Percentiles rank a stretch among this genome's conserved stretches.
Evolutionary conservation across 371 early-diverging fungal species (phyloP).

Genomic region (Zopfochytrium polystomum): DNA sequence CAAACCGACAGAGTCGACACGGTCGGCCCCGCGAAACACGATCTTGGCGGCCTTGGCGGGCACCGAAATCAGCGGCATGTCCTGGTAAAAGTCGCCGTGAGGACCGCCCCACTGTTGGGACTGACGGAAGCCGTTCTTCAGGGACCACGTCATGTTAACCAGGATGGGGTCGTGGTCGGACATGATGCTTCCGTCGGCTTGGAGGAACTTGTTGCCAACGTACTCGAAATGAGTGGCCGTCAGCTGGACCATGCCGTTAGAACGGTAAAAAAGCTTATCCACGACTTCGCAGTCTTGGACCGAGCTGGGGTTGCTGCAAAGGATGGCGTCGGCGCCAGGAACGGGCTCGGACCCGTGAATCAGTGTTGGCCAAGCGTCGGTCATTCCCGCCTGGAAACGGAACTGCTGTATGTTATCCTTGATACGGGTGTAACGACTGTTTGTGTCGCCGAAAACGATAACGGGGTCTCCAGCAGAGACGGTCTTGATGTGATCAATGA

Average conservation of each 20-base stretch:
- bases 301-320: neutral
- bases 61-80: neutral
- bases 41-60: neutral
- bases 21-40: neutral
- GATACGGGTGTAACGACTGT: conserved; percentile 23
- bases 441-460: conserved; percentile 26
- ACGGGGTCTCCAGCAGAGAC: conserved; percentile 19
- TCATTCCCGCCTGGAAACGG: neutral
- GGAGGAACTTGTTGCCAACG: neutral
- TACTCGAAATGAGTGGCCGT: neutral
- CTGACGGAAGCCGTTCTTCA: neutral
- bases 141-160: neutral
- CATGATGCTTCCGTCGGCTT: neutral
- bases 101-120: neutral
- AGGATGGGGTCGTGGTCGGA: neutral
- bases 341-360: neutral
- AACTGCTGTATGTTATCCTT: conserved; percentile 13
- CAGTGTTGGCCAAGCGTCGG: conserved; percentile 21
- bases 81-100: neutral
- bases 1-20: neutral
- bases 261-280: conserved; percentile 24
- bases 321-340: neutral
- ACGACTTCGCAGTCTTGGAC: conserved; percentile 14
- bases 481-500: conserved; percentile 6
- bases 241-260: neutral